A percentile compares a stretch with the other conserved stretches of the same genome.
Evolutionary conservation across 1,139 yeast species (phyloP).

Genomic region (Protomyces gravidus): DNA sequence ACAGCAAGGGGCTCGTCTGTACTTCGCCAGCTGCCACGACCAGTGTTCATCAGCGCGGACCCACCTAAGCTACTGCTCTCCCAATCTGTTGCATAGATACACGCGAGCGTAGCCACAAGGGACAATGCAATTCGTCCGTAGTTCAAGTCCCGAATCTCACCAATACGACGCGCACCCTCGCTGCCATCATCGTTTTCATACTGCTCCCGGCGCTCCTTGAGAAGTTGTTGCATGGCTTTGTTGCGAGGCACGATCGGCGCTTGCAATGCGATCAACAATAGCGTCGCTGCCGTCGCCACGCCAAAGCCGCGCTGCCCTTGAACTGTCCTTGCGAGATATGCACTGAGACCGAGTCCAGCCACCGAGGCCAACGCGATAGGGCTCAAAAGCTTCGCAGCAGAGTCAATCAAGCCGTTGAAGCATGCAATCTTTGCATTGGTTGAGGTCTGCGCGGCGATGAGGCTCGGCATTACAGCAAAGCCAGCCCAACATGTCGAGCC

Average conservation of each 20-base stretch:
- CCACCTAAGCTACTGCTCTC: neutral
- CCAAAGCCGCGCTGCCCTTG: neutral
- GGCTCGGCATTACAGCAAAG: slow-evolving; percentile 19
- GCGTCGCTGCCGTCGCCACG: slow-evolving; percentile 1
- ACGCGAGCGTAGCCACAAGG: slow-evolving; percentile 11
- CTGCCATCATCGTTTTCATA: slow-evolving; percentile 11
- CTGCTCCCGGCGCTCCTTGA: neutral
- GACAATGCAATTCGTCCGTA: slow-evolving; percentile 13
- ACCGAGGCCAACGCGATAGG: slow-evolving; percentile 9
- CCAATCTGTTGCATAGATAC: slow-evolving; percentile 7
- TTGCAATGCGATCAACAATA: neutral
- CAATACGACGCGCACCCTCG: slow-evolving; percentile 6
- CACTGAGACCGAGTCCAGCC: slow-evolving; percentile 6
- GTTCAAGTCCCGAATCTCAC: slow-evolving; percentile 16
- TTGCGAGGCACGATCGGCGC: slow-evolving; percentile 18
- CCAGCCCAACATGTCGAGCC: slow-evolving; percentile 26
- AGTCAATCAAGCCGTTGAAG: slow-evolving; percentile 16
- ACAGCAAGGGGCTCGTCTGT: slow-evolving; percentile 4
- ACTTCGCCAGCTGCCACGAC: neutral
- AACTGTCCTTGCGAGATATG: neutral
- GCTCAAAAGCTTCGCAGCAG: slow-evolving; percentile 9
- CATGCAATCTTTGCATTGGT: slow-evolving; percentile 13
- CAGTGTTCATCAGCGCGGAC: neutral
- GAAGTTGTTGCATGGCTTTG: slow-evolving; percentile 13
- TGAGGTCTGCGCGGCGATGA: slow-evolving; percentile 14